Conservation (phyloP, 371 early-diverging fungal species). For the Fennellomyces sp. region DNA sequence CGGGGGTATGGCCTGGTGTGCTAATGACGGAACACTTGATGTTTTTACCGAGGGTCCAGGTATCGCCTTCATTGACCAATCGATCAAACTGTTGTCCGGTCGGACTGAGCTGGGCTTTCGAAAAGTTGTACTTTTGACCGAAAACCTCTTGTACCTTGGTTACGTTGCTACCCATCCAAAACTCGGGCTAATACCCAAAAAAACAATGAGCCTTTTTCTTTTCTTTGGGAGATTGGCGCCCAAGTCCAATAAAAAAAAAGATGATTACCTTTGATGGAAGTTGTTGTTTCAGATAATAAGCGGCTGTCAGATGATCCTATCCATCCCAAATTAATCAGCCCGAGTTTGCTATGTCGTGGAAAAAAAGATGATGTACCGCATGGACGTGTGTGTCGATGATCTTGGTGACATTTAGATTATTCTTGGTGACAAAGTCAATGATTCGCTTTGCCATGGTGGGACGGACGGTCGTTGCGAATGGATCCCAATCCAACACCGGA, state of each 20-base stretch:
- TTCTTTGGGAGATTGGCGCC: too few relatives aligned
- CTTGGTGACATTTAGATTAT: constrained; percentile 40
- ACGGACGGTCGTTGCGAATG: constrained; percentile 31
- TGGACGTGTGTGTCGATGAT: constrained; percentile 55
- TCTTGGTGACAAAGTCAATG: constrained; percentile 28
- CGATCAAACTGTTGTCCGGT: constrained; percentile 43
- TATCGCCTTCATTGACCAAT: constrained; percentile 21
- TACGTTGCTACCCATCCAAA: constrained; percentile 43
- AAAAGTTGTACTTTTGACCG: constrained; percentile 36
- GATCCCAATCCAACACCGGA: constrained; percentile 48
- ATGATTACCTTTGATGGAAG: constrained; percentile 29
- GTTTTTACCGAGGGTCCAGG: constrained; percentile 44
- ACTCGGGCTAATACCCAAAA: constrained; percentile 30
- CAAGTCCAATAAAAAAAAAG: constrained; percentile 3
- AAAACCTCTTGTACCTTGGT: constrained; percentile 44
- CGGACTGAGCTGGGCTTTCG: constrained; percentile 16
- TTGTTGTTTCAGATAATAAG: constrained; percentile 31
- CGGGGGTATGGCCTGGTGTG: constrained; percentile 55
- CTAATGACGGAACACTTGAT: constrained; percentile 37
- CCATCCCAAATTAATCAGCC: too few relatives aligned
- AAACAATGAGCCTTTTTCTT: background rate
- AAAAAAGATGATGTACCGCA: constrained; percentile 32
- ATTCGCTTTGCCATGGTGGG: constrained; percentile 29
- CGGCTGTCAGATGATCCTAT: constrained; percentile 52
- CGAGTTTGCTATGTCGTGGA: too few relatives aligned